These are phyloP conservation scores for Boletus edulis DNA, from an alignment of 768 basidiomycete species.

Conservation along the genomic window DNA sequence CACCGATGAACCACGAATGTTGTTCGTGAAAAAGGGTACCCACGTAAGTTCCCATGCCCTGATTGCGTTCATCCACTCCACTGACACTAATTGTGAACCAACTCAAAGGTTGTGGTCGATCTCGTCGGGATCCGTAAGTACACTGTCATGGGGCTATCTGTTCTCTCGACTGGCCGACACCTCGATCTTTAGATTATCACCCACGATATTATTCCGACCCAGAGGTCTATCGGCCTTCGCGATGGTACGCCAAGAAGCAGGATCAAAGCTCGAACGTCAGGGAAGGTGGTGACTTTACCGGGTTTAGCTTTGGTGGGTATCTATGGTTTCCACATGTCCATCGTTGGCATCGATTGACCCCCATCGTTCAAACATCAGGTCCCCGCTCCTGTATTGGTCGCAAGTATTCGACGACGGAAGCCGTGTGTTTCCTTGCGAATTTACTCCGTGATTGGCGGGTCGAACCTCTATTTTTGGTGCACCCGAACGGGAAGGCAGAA, in stretches of 20 bases:
- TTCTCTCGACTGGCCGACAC: not conserved
- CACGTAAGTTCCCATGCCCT: not conserved
- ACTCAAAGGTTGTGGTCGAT: constrained; percentile 22
- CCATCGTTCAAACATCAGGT: constrained; percentile 25
- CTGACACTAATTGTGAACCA: not conserved
- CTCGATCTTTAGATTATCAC: constrained; percentile 31
- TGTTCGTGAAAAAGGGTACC: constrained; percentile 20
- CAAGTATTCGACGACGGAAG: constrained; percentile 51
- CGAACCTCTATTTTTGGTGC: constrained; percentile 36
- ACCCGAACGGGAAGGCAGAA: constrained; percentile 3
- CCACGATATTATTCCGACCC: constrained; percentile 35
- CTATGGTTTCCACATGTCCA: no score
- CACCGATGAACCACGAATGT: constrained; percentile 4
- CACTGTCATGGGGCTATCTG: not conserved
- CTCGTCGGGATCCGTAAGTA: constrained; percentile 30
- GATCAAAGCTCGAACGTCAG: not conserved
- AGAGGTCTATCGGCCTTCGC: constrained; percentile 33
- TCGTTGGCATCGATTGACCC: not conserved
- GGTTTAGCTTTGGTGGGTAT: not conserved
- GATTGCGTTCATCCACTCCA: no score
- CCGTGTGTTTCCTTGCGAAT: constrained; percentile 50
- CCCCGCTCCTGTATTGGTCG: constrained; percentile 53
- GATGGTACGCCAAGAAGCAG: constrained; percentile 33
- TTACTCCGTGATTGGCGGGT: constrained; percentile 52
- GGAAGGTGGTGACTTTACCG: not conserved